Percentiles rank a stretch among this genome's conserved stretches.
phyloP scores from a whole-genome alignment of 2,329 filamentous ascomycete genomes.

The Epichloe scottii region DNA sequence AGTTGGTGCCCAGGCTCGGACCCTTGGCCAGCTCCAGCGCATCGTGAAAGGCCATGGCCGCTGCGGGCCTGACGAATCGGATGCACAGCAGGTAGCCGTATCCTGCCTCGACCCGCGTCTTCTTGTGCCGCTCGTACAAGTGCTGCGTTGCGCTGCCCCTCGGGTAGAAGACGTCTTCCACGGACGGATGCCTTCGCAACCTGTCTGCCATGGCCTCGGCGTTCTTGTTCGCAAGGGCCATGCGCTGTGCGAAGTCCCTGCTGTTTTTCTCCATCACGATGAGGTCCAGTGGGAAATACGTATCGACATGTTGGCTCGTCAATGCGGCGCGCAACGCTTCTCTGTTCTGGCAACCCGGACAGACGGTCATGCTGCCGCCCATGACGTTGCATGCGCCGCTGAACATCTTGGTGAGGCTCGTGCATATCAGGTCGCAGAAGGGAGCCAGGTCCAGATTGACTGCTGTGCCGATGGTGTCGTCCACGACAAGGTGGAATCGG shows the following conservation, averaged over 20 bases:
- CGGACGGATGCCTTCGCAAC: conserved; percentile 11
- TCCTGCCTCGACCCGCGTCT: conserved; percentile 19
- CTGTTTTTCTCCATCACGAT: conserved; percentile 27
- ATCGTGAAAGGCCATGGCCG: conserved; percentile 34
- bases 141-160: conserved; percentile 24
- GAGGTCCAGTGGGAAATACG: conserved; percentile 14
- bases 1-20: conserved; percentile 37
- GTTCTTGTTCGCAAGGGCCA: conserved; percentile 16
- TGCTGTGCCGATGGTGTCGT: conserved; percentile 33
- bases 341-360: conserved; percentile 27
- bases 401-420: conserved; percentile 42
- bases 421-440: conserved; percentile 35
- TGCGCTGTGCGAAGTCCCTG: conserved; percentile 20
- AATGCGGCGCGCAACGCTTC: conserved; percentile 14
- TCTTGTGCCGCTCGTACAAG: conserved; percentile 18
- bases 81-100: conserved; percentile 41
- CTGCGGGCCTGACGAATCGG: conserved; percentile 26
- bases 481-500: conserved; percentile 27
- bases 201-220: conserved; percentile 16
- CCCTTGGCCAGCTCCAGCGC: conserved; percentile 33
- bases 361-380: conserved; percentile 32
- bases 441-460: conserved; percentile 33
- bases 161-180: conserved; percentile 28
- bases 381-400: conserved; percentile 42
- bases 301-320: conserved; percentile 10